Base-by-base conservation (phyloP, 257 asterid genomes). In the Ajuga chamaepitys region DNA sequence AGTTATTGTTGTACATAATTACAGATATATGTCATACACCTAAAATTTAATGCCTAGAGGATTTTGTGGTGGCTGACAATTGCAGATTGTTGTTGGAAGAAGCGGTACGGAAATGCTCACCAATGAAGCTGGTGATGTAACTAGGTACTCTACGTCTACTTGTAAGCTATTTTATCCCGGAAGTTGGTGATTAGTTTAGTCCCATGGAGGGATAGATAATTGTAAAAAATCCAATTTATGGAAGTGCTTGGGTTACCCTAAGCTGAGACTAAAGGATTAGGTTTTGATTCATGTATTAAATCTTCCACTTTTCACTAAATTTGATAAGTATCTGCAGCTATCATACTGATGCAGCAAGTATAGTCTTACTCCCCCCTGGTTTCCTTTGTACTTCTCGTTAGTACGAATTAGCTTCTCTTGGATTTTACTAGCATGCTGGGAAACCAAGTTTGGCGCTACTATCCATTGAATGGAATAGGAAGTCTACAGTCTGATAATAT, bases 71-170 rank as follows among this genome's bases (percentile, higher is more conserved):
- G 64, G 63, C 17, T 78, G 68, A 24, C 51, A 58, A 68, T 58
- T 73, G 73, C 83, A 94, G 99, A 94, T 94, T 83, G 99, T 94
- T 18, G 90, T 94, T 58, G 99, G 99, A 74, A 74, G 98, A 78
- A 80, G 44, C 34, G 98, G 99, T 30, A 81, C 88, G 5, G 99
- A 94, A 58, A 90, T 86, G 95, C 96, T 94, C 66, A 94, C 97
- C 24, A 90, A 90, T 65, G 99, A 94, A 81, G 96, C 96, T 47
- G 97, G 99, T 48, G 97, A 94, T 73, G 95, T 91, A 62, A 94
- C 99, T 9, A 94, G 97, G 99, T 90, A 72, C 16, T 9, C 20
- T 18, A 14, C 55, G 44, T 47, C 59, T 60, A 10, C 54, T 21
- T 35, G 34, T 66, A 40, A 70, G 26, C 64, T 66, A 50, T 28